Evolutionary conservation across 2,329 filamentous ascomycete genomes (phyloP), one percentile per base, ranked within the genome.

Genomic region (Neonectria ditissima): DNA sequence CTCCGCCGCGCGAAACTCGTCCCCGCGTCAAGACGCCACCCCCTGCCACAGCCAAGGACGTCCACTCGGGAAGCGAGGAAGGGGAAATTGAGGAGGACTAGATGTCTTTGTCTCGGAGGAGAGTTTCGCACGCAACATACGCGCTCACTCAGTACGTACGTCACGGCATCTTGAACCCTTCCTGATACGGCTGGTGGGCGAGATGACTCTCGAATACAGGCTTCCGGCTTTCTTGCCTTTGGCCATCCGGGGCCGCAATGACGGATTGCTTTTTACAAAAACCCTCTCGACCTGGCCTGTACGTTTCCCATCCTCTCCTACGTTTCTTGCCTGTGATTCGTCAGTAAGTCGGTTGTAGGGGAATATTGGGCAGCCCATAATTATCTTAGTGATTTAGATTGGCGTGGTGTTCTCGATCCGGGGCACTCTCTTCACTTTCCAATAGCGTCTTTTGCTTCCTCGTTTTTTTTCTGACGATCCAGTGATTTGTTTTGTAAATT

Each of bases 61-160:
- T 88, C 55, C 82, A 84, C 51, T 87, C 84, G 63, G 96, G 96
- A 56, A 97, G 94, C 75, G 96, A 99, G 81, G 96, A 99, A 80
- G 96, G 96, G 55, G 96, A 99, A 82, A 98, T 99, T 73, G 96
- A 97, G 80, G 94, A 98, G 83, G 87, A 89, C 71, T 88, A 81
- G 26, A 18, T 26, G 22, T 50, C 54, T 57, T 65, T 43, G 30
- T 43, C 47, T 48, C 59, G 54, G 50, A 63, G 55, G 52, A 54
- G 20, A 50, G 41, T 55, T 54, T 48, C 55, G 32, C 48, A 62
- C 51, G 52, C 61, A 56, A 53, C 57, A 51, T 65, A 47, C 65
- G 48, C 59, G 56, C 62, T 65, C 67, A 65, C 59, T 65, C 63
- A 73, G 68, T 74, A 73, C 63, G 73, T 74, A 73, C 68, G 71